A percentile compares a stretch with the other conserved stretches of the same genome.
phyloP scores from a whole-genome alignment of 75 land plant species.

The Pinus taeda region DNA sequence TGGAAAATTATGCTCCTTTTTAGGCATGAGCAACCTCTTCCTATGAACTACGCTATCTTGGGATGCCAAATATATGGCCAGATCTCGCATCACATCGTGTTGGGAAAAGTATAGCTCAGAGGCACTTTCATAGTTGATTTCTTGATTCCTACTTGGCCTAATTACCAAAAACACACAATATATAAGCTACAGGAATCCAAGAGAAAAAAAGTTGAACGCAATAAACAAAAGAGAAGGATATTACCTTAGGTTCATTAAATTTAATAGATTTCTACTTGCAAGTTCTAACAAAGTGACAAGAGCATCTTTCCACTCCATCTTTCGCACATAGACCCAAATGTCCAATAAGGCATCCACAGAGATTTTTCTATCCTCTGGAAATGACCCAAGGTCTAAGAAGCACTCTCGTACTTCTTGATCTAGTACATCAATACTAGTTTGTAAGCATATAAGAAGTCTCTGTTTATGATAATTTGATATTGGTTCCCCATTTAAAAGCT shows the following conservation, averaged over 20 bases:
- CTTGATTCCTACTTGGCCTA: neutral
- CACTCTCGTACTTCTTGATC: constrained; percentile 34
- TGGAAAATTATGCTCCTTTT: constrained; percentile 40
- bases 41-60: constrained; percentile 17
- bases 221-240: neutral
- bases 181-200: neutral
- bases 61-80: constrained; percentile 41
- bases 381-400: constrained; percentile 54
- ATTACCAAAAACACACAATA: neutral
- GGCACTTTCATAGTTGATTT: neutral
- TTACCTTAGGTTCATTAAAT: constrained; percentile 13
- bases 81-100: constrained; percentile 59
- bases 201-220: neutral
- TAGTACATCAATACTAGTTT: constrained; percentile 31
- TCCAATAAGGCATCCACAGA: constrained; percentile 49
- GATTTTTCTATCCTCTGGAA: constrained; percentile 61
- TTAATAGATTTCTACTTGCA: constrained; percentile 45
- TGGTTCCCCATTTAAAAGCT: constrained; percentile 29
- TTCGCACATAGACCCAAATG: constrained; percentile 54
- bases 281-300: constrained; percentile 49
- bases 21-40: constrained; percentile 50
- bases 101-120: neutral
- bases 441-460: constrained; percentile 43
- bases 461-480: constrained; percentile 46
- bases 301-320: constrained; percentile 48